Percentiles rank a stretch among this genome's conserved stretches.
phyloP scores from a whole-genome alignment of 2,329 filamentous ascomycete species.

The Fusarium brevicatenulatum region DNA sequence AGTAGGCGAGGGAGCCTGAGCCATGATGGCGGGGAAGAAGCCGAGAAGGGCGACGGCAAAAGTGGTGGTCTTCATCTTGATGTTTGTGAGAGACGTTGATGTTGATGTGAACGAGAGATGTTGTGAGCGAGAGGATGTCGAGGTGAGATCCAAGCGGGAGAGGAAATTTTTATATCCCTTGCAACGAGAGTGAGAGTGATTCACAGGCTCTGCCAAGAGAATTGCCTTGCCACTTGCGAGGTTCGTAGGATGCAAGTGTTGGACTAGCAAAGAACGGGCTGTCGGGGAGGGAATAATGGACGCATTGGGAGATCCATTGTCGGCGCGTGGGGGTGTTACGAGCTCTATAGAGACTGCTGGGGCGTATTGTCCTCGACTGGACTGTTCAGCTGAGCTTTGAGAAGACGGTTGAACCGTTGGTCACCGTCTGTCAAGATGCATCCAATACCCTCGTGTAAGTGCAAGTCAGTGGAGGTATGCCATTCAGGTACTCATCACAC shows the following conservation, averaged over 20 bases:
- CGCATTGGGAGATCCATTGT: not conserved
- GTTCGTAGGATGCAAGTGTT: not conserved
- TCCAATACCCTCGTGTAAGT: not conserved
- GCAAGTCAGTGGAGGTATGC: not conserved
- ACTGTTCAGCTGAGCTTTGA: not conserved
- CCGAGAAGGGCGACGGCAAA: slow-evolving; percentile 39
- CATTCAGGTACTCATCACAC: not conserved
- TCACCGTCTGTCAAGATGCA: not conserved
- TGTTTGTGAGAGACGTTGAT: not conserved
- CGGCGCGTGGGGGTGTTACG: slow-evolving; percentile 7
- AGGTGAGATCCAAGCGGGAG: not conserved
- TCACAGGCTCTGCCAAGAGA: slow-evolving; percentile 8
- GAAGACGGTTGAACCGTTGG: not conserved
- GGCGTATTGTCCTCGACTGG: not conserved
- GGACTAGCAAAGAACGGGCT: slow-evolving; percentile 3
- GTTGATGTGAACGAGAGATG: slow-evolving; percentile 1
- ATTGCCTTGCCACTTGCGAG: slow-evolving; percentile 9
- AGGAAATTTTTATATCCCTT: slow-evolving; percentile 18
- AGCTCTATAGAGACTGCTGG: not conserved
- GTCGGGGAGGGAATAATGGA: not conserved
- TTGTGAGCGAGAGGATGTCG: slow-evolving; percentile 2
- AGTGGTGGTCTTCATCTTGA: slow-evolving; percentile 40
- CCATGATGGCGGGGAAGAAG: slow-evolving; percentile 36
- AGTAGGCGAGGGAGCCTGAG: slow-evolving; percentile 39
- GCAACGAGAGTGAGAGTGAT: not conserved